These are phyloP conservation scores for Jimgerdemannia flammicorona DNA, from an alignment of 192 early-diverging fungal species.

Conservation along the genomic window DNA sequence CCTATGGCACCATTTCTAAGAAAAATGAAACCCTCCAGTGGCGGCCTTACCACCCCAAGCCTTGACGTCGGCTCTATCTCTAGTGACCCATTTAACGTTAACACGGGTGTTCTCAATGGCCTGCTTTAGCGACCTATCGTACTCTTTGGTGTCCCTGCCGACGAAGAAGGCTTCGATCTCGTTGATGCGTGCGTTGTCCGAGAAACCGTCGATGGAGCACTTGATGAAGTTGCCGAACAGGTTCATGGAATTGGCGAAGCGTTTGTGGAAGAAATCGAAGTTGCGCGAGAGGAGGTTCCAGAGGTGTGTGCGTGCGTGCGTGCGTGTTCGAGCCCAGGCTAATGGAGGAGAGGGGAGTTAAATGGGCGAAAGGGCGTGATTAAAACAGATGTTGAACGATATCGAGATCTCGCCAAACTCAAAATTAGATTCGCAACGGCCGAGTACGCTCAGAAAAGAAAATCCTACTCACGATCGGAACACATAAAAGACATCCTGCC, in stretches of 20 bases:
- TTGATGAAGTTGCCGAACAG: slow-evolving; percentile 45
- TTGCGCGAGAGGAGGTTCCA: slow-evolving; percentile 67
- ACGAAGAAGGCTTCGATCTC: slow-evolving; percentile 63
- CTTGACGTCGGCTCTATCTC: slow-evolving; percentile 57
- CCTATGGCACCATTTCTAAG: too few relatives aligned
- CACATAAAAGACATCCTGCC: slow-evolving; percentile 65
- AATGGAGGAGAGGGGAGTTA: too few relatives aligned
- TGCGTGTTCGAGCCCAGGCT: slow-evolving; percentile 51
- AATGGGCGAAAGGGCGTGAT: too few relatives aligned
- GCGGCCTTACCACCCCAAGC: slow-evolving; percentile 15
- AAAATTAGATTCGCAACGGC: too few relatives aligned
- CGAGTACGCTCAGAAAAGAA: too few relatives aligned
- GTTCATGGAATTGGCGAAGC: slow-evolving; percentile 49
- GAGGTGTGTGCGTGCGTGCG: slow-evolving; percentile 48
- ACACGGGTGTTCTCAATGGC: slow-evolving; percentile 64
- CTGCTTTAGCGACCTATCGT: slow-evolving; percentile 66
- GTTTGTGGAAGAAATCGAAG: slow-evolving; percentile 48
- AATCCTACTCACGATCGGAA: slow-evolving; percentile 30
- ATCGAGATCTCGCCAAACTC: too few relatives aligned
- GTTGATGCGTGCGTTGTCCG: slow-evolving; percentile 50
- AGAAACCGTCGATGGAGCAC: slow-evolving; percentile 36
- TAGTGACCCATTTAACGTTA: slow-evolving; percentile 53
- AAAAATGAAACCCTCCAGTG: too few relatives aligned
- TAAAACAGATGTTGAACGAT: too few relatives aligned
- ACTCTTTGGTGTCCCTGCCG: slow-evolving; percentile 58